A percentile compares a stretch with the other conserved stretches of the same genome.
phyloP scores from a whole-genome alignment of 2,329 filamentous ascomycete genomes.

The Diaporthe helianthi region DNA sequence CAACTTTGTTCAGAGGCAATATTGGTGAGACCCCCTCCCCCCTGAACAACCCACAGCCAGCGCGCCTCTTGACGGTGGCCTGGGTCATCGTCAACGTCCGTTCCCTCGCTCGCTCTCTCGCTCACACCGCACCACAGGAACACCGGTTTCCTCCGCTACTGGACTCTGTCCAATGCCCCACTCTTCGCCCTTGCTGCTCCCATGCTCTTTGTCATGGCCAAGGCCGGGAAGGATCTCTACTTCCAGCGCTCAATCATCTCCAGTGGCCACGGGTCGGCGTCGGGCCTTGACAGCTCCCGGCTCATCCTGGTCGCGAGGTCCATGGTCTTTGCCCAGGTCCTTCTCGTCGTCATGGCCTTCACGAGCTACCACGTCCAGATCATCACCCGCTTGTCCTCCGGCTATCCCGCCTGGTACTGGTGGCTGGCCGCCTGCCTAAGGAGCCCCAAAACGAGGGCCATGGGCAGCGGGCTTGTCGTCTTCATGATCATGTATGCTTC shows the following conservation, averaged over 20 bases:
- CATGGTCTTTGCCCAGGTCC: conserved; percentile 74
- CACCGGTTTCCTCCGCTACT: conserved; percentile 87
- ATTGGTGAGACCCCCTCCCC: conserved; percentile 73
- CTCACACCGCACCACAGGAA: conserved; percentile 64
- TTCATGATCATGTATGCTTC: conserved; percentile 83
- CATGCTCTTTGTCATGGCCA: conserved; percentile 71
- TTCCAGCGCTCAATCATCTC: conserved; percentile 19
- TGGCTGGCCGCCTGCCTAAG: conserved; percentile 67
- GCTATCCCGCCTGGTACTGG: conserved; percentile 89
- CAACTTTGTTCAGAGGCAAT: conserved; percentile 84
- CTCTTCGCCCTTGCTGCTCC: conserved; percentile 86
- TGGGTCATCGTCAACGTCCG: background rate
- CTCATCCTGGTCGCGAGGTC: conserved; percentile 51
- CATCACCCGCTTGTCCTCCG: conserved; percentile 86
- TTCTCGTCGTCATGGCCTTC: conserved; percentile 74
- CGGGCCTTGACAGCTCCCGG: conserved; percentile 20
- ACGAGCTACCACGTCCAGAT: conserved; percentile 94
- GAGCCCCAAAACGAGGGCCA: conserved; percentile 40
- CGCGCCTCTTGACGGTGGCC: background rate
- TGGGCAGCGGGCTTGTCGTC: conserved; percentile 54
- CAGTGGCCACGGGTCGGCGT: background rate
- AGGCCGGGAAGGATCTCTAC: conserved; percentile 60
- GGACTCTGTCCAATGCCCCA: conserved; percentile 85
- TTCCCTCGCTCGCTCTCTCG: too few relatives aligned
- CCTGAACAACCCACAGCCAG: background rate